A percentile compares a stretch with the other conserved stretches of the same genome.
These are phyloP conservation scores for Xylaria longipes DNA, from an alignment of 495 filamentous ascomycete species.

Conservation along the genomic window DNA sequence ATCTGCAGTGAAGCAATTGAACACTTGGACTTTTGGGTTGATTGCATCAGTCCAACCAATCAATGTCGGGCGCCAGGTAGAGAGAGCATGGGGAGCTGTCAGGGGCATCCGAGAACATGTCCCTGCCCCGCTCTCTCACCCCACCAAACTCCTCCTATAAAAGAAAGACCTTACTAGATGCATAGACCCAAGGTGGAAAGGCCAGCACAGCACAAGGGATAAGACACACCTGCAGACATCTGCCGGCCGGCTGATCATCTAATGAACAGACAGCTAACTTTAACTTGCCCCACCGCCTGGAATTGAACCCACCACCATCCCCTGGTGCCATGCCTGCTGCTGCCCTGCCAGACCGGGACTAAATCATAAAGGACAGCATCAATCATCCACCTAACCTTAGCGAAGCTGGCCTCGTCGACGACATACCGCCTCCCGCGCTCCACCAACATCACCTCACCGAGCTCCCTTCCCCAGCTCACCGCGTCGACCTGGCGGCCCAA, in stretches of 20 bases:
- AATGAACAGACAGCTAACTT: background rate
- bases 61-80: conserved; percentile 29
- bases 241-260: background rate
- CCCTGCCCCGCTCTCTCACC: conserved; percentile 2
- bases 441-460: conserved; percentile 16
- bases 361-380: conserved; percentile 29
- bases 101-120: conserved; percentile 1
- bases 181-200: background rate
- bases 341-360: conserved; percentile 8
- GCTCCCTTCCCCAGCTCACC: conserved; percentile 13
- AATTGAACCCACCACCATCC: conserved; percentile 17
- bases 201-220: conserved; percentile 10
- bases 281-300: conserved; percentile 26
- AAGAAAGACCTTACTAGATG: background rate
- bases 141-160: background rate
- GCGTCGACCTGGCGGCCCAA: conserved; percentile 22
- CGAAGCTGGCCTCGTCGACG: conserved; percentile 25
- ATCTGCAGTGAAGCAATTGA: conserved; percentile 28
- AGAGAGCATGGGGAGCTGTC: conserved; percentile 18
- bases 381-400: background rate
- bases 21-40: conserved; percentile 34
- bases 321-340: conserved; percentile 12
- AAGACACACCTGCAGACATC: background rate
- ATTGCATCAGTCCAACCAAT: conserved; percentile 16
- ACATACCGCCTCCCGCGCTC: conserved; percentile 18